Conservation (phyloP, 1,284 basidiomycete genomes). For the Ustilago nuda region DNA sequence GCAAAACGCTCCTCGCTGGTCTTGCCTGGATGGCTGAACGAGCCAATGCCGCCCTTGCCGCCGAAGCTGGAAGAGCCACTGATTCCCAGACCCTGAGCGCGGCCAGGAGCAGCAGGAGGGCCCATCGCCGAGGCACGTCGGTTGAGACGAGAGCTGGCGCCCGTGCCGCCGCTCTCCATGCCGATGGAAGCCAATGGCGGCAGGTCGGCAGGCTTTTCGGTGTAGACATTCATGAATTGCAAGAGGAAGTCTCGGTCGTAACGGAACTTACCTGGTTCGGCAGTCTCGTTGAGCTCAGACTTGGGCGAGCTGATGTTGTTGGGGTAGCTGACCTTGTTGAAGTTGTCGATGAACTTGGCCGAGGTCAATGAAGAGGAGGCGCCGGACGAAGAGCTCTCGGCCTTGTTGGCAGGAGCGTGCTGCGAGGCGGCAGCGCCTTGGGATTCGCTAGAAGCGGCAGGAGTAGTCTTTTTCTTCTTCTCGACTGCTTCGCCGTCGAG, state of each 20-base stretch:
- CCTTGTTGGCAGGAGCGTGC: constrained; percentile 29
- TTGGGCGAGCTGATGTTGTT: constrained; percentile 84
- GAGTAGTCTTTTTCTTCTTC: constrained; percentile 45
- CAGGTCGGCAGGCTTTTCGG: constrained; percentile 90
- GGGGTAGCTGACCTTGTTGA: constrained; percentile 84
- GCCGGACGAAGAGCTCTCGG: constrained; percentile 50
- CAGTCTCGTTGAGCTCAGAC: constrained; percentile 84
- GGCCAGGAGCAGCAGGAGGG: constrained; percentile 57
- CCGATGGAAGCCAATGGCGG: constrained; percentile 92
- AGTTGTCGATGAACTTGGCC: constrained; percentile 78
- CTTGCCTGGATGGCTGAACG: constrained; percentile 59
- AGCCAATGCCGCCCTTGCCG: constrained; percentile 62
- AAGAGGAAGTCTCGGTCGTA: constrained; percentile 98
- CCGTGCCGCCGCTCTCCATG: constrained; percentile 69
- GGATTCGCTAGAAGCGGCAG: constrained; percentile 17
- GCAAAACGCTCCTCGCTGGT: constrained; percentile 69
- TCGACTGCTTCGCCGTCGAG: constrained; percentile 62
- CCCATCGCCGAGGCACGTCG: constrained; percentile 61
- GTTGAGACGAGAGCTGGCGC: constrained; percentile 53
- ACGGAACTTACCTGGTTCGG: constrained; percentile 87
- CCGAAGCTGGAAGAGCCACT: constrained; percentile 58
- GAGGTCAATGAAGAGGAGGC: constrained; percentile 57
- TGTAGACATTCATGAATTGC: constrained; percentile 95
- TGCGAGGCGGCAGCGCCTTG: constrained; percentile 33
- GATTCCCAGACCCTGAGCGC: constrained; percentile 59